phyloP scores from a whole-genome alignment of 2,329 filamentous ascomycete genomes.

The Exophiala mesophila region DNA sequence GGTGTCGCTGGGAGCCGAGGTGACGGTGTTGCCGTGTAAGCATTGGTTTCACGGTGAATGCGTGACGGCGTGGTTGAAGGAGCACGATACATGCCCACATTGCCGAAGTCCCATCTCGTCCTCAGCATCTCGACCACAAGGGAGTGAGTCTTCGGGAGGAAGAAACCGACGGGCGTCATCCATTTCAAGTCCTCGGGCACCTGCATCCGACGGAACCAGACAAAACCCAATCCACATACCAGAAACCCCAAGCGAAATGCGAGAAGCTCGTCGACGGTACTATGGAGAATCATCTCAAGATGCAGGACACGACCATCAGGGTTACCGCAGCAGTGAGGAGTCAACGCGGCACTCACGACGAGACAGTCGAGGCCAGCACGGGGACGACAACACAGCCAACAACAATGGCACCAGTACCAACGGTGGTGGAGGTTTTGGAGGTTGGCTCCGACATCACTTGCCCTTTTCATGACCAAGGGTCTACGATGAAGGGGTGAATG shows the following conservation, averaged over 20 bases:
- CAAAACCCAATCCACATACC: slow-evolving; percentile 11
- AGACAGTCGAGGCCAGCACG: slow-evolving; percentile 15
- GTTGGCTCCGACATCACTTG: slow-evolving; percentile 29
- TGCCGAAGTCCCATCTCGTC: slow-evolving; percentile 39
- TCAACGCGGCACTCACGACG: slow-evolving; percentile 1
- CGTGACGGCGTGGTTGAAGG: slow-evolving; percentile 74
- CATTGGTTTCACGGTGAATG: slow-evolving; percentile 92
- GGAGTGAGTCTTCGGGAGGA: slow-evolving; percentile 8
- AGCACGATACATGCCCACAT: slow-evolving; percentile 85
- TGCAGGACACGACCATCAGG: slow-evolving; percentile 9
- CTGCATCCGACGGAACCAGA: slow-evolving; percentile 25
- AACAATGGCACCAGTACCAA: slow-evolving; percentile 6
- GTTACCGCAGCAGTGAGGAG: slow-evolving; percentile 25
- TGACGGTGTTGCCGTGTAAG: slow-evolving; percentile 74
- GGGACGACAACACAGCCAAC: too few species aligned
- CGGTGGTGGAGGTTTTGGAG: slow-evolving; percentile 25
- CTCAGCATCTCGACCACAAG: slow-evolving; percentile 12
- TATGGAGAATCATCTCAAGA: slow-evolving; percentile 8
- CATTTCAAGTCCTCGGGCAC: slow-evolving; percentile 16
- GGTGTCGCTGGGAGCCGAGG: slow-evolving; percentile 66
- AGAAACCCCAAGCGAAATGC: slow-evolving; percentile 22
- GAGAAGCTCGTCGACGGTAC: slow-evolving; percentile 19
- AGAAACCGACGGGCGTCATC: slow-evolving; percentile 16
- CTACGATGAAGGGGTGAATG: too few species aligned
- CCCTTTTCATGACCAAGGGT: slow-evolving; percentile 11